Conservation (phyloP, 2,329 filamentous ascomycete species). For the Apiospora kogelbergensis region DNA sequence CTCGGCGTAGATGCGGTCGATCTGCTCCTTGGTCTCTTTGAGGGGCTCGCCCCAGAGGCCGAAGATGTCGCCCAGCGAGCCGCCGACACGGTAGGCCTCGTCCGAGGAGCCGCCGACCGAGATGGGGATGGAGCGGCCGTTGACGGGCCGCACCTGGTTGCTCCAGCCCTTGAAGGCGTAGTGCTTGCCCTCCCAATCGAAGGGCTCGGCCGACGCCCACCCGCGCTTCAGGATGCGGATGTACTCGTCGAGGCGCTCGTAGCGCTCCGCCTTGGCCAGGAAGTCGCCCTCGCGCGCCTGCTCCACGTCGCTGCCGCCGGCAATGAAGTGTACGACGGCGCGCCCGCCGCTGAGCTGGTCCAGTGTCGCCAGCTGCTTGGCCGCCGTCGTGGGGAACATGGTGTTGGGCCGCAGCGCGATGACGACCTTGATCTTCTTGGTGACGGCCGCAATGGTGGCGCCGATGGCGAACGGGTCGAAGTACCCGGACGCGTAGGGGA, state of each 20-base stretch:
- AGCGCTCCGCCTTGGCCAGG: constrained; percentile 56
- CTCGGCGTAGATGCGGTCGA: constrained; percentile 59
- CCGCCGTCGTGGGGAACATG: constrained; percentile 61
- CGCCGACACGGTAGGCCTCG: constrained; percentile 60
- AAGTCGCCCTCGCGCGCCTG: constrained; percentile 63
- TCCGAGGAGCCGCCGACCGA: constrained; percentile 60
- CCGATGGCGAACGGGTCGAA: constrained; percentile 60
- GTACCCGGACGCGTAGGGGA: constrained; percentile 56
- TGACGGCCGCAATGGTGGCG: constrained; percentile 55
- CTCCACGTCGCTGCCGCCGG: constrained; percentile 59
- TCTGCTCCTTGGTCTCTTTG: constrained; percentile 63
- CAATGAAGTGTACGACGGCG: constrained; percentile 63
- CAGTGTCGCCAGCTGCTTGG: constrained; percentile 60
- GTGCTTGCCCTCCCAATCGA: constrained; percentile 61
- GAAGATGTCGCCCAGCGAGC: constrained; percentile 60
- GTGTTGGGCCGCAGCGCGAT: constrained; percentile 63
- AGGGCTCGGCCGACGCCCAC: constrained; percentile 56
- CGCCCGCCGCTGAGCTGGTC: constrained; percentile 59
- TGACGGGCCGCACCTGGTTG: constrained; percentile 52
- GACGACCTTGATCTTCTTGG: constrained; percentile 60
- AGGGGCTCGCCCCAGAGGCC: constrained; percentile 64
- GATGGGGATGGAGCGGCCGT: constrained; percentile 51
- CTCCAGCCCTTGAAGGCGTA: constrained; percentile 60
- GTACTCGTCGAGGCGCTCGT: constrained; percentile 59
- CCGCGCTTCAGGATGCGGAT: constrained; percentile 60